A percentile compares a stretch with the other conserved stretches of the same genome.
These are phyloP conservation scores for Suillus tomentosus DNA, from an alignment of 768 basidiomycete genomes.

Conservation along the genomic window DNA sequence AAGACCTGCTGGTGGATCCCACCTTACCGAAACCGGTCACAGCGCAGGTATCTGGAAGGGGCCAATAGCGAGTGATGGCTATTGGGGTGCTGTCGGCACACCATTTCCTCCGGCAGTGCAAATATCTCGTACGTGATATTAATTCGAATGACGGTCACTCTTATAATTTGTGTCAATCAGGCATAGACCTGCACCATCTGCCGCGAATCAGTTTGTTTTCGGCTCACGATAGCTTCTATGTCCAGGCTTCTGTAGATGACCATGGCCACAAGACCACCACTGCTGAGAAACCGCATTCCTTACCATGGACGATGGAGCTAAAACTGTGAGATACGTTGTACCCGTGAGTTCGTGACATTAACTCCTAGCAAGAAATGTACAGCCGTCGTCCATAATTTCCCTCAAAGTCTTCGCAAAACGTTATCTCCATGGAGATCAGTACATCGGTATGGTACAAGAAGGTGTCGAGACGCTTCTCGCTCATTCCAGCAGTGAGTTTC, in stretches of 20 bases:
- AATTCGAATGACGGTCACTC: too few species aligned
- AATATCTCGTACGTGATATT: background rate
- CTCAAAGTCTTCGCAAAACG: conserved; percentile 15
- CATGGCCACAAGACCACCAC: background rate
- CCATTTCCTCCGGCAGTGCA: background rate
- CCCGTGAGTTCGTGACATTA: background rate
- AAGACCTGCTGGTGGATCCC: background rate
- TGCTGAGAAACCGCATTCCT: conserved; percentile 1
- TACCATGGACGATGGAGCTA: conserved; percentile 11
- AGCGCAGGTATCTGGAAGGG: background rate
- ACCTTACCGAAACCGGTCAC: background rate
- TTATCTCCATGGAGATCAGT: conserved; percentile 7
- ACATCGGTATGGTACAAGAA: conserved; percentile 14
- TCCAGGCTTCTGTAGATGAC: conserved; percentile 8
- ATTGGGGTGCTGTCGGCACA: background rate
- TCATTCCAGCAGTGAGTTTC: conserved; percentile 4
- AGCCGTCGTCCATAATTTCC: conserved; percentile 9
- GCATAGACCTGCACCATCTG: conserved; percentile 8
- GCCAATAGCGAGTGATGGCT: too few species aligned
- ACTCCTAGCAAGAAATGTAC: conserved; percentile 10
- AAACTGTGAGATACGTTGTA: conserved; percentile 7
- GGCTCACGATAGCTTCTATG: conserved; percentile 12
- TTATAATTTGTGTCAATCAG: conserved; percentile 2
- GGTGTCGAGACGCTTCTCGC: conserved; percentile 1
- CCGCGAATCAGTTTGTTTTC: conserved; percentile 7